Evolutionary conservation across 805 yeast species (phyloP), one percentile per base, ranked within the genome.

Genomic region (Candida sphagnicola): DNA sequence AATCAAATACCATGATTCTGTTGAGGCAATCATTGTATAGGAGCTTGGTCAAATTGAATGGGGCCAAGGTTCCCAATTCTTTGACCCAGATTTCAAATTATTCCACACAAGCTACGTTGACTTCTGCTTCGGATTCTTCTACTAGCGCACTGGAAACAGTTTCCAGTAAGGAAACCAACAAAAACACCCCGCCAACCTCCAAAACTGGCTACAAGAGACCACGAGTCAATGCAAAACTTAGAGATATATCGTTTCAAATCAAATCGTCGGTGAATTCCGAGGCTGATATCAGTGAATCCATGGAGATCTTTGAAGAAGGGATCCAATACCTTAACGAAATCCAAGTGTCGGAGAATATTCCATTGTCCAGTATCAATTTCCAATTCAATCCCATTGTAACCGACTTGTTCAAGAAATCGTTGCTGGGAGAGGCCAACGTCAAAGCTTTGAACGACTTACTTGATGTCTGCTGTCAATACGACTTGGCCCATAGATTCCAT

Each of bases 231-330:
- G 43, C 54, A 11, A 64, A 62, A 43, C 51, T 66, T 35, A 48
- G 51, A 13, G 72, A 67, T 40, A 62, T 68, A 26, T 44, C 60
- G 11, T 45, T 46, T 8, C 72, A 67, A 44, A 54, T 68, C 32
- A 38, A 43, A 8, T 40, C 43, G 4, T 51, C 66, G 1, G 55
- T 62, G 13, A n/a, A 19, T 21, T 43, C 48, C 13, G 40, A 51
- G 38, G 5, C 47, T 4, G 56, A 53, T 26, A 43, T 62, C 19
- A 23, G 45, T 8, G 74, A 67, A 36, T 47, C 62, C 13, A 40
- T 57, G 18, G 67, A 61, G 23, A 67, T 68, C 34, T 57, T 65
- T 36, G 68, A 65, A 32, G 73, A 68, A 45, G 73, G 72, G 2
- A 47, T 67, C 21, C 42, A 59, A 18, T 68, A 62, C 45, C 51